phyloP scores from a whole-genome alignment of 176 grass and related monocot species.

The Pontederia crassipes region DNA sequence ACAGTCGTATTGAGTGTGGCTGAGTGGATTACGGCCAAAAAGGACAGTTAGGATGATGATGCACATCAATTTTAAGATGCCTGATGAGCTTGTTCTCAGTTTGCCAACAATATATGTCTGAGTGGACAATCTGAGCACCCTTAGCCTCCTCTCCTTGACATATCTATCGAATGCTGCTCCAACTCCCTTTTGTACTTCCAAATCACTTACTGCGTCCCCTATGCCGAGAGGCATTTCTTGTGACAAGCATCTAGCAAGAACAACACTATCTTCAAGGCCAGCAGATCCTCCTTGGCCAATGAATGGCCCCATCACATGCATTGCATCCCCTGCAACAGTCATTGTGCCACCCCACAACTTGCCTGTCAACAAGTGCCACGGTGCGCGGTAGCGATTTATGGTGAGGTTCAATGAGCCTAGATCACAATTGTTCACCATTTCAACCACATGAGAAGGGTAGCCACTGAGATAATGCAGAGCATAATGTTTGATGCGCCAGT shows the following conservation, averaged over 20 bases:
- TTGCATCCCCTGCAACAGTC: constrained; percentile 43
- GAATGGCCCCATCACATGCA: constrained; percentile 49
- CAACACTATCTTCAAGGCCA: constrained; percentile 31
- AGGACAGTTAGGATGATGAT: constrained; percentile 14
- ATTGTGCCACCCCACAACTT: constrained; percentile 24
- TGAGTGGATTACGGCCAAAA: constrained; percentile 11
- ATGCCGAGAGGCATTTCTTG: neutral
- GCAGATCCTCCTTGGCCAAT: constrained; percentile 42
- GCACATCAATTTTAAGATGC: constrained; percentile 14
- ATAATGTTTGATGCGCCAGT: neutral
- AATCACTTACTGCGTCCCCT: neutral
- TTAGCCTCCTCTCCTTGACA: constrained; percentile 28
- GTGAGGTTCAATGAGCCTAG: constrained; percentile 17
- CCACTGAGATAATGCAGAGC: constrained; percentile 11
- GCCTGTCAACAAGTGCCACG: constrained; percentile 26
- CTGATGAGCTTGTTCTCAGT: constrained; percentile 1
- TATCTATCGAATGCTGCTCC: constrained; percentile 21
- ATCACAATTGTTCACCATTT: constrained; percentile 25
- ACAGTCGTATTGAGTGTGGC: constrained; percentile 31
- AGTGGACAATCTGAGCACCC: constrained; percentile 15
- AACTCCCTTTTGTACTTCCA: neutral
- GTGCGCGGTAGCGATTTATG: constrained; percentile 22
- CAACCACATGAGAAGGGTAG: constrained; percentile 15
- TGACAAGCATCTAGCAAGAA: constrained; percentile 29
- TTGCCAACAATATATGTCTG: constrained; percentile 19